Evolutionary conservation across 345 rosid genomes (phyloP).

Genomic region (Boechera stricta): DNA sequence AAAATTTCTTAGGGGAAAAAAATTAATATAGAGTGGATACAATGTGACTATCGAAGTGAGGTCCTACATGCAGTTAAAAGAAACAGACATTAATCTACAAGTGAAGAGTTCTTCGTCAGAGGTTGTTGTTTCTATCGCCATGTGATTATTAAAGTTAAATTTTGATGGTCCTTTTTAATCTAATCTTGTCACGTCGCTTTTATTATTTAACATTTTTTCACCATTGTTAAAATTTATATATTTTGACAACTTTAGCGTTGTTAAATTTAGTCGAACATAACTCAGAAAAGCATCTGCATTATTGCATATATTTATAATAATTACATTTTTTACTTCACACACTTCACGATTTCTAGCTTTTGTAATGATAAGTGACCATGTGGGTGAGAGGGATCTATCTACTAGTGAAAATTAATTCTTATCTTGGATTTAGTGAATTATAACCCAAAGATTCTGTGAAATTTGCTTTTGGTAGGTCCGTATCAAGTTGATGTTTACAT

Average conservation of each 20-base stretch:
- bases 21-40: slow-evolving; percentile 33
- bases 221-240: not conserved
- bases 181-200: slow-evolving; percentile 37
- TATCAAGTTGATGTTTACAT: slow-evolving; percentile 64
- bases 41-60: slow-evolving; percentile 43
- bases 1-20: not conserved
- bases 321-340: slow-evolving; percentile 30
- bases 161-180: slow-evolving; percentile 34
- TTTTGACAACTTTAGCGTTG: not conserved
- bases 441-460: slow-evolving; percentile 56
- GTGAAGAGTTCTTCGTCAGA: slow-evolving; percentile 45
- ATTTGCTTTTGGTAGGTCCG: slow-evolving; percentile 51
- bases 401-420: slow-evolving; percentile 15
- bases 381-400: slow-evolving; percentile 22
- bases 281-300: not conserved
- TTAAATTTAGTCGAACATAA: not conserved
- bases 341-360: slow-evolving; percentile 4
- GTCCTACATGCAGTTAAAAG: slow-evolving; percentile 49
- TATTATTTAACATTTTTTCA: slow-evolving; percentile 17
- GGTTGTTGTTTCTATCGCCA: slow-evolving; percentile 42
- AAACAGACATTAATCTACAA: slow-evolving; percentile 40
- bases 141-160: slow-evolving; percentile 38
- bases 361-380: slow-evolving; percentile 38
- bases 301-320: not conserved
- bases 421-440: slow-evolving; percentile 59